Evolutionary conservation across 2,329 filamentous ascomycete species (phyloP).

Genomic region (Penicillium sp.): DNA sequence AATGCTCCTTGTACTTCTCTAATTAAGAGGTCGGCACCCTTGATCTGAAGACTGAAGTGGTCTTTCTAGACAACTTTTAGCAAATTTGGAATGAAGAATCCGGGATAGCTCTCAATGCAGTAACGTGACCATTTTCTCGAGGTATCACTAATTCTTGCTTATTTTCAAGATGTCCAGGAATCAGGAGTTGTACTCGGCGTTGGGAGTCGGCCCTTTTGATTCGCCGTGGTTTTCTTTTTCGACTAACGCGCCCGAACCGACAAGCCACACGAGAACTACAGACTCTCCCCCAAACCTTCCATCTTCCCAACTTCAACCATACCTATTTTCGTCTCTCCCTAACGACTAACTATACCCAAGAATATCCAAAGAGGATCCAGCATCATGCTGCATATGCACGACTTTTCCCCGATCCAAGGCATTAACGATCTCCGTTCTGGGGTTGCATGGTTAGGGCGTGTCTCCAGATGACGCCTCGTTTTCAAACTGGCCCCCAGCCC

Average conservation of each 20-base stretch:
- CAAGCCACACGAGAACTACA: not conserved
- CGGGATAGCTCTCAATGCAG: too few relatives aligned
- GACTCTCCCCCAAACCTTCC: not conserved
- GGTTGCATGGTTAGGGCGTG: slow-evolving; percentile 4
- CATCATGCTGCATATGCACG: slow-evolving; percentile 10
- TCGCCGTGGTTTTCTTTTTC: not conserved
- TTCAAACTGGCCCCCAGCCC: not conserved
- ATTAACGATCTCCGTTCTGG: not conserved
- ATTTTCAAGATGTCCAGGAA: not conserved
- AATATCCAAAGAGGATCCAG: not conserved
- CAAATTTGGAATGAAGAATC: too few relatives aligned
- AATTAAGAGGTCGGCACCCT: too few relatives aligned
- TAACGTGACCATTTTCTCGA: not conserved
- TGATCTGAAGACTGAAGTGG: too few relatives aligned
- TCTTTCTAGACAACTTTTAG: too few relatives aligned
- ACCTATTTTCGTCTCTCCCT: not conserved
- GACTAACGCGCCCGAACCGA: slow-evolving; percentile 5
- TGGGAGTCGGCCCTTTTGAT: not conserved
- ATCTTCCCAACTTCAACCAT: not conserved
- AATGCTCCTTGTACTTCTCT: too few relatives aligned
- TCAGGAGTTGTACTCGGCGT: not conserved
- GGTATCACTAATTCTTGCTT: not conserved
- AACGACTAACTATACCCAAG: not conserved
- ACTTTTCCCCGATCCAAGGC: not conserved
- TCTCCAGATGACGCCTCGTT: slow-evolving; percentile 13